Conservation (phyloP, 805 yeast species). For the Yarrowia sp. region DNA sequence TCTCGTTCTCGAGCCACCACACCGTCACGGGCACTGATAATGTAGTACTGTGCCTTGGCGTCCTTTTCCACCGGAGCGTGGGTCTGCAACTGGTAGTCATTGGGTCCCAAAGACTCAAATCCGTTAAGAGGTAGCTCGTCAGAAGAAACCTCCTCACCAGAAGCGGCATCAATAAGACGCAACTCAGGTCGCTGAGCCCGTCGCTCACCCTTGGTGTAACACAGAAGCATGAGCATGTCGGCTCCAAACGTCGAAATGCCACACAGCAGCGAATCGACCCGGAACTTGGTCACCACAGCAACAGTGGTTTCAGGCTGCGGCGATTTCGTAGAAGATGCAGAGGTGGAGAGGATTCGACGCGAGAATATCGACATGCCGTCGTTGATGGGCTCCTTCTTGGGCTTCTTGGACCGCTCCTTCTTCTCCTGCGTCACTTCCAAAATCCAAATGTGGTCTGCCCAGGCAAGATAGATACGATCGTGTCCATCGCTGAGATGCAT, state of each 20-base stretch:
- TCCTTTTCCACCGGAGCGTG: constrained; percentile 9
- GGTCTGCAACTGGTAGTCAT: constrained; percentile 72
- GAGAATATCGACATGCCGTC: constrained; percentile 21
- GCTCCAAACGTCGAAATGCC: constrained; percentile 78
- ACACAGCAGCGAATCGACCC: constrained; percentile 55
- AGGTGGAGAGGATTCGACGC: constrained; percentile 28
- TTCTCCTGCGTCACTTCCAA: constrained; percentile 47
- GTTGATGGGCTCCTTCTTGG: neutral
- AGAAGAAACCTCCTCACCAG: constrained; percentile 71
- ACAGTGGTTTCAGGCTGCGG: constrained; percentile 32
- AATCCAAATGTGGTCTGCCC: constrained; percentile 79
- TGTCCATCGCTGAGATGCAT: constrained; percentile 61
- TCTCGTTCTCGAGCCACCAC: constrained; percentile 72
- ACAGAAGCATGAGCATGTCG: constrained; percentile 61
- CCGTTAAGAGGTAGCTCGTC: constrained; percentile 72
- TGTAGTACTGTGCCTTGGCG: constrained; percentile 48
- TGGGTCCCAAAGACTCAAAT: constrained; percentile 60
- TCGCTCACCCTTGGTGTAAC: constrained; percentile 46
- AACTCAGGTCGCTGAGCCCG: constrained; percentile 58
- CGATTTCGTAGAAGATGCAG: constrained; percentile 29
- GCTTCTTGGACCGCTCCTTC: neutral
- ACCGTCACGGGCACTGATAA: constrained; percentile 79
- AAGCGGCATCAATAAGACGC: constrained; percentile 58
- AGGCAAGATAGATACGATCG: constrained; percentile 59
- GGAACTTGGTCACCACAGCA: constrained; percentile 42